phyloP scores from a whole-genome alignment of 257 asterid species.

The Scutellaria galericulata region DNA sequence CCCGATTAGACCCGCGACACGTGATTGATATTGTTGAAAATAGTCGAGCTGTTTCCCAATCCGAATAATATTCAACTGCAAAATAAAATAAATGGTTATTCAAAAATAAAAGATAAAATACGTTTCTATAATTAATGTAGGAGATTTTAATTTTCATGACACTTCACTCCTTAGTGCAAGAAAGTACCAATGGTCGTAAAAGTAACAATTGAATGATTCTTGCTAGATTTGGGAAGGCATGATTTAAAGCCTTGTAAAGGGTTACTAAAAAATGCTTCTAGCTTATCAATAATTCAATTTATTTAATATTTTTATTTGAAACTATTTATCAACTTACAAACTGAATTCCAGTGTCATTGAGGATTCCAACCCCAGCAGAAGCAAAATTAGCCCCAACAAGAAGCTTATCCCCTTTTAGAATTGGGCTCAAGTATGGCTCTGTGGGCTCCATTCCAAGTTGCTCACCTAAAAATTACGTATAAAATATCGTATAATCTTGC shows the following conservation, averaged over 20 bases:
- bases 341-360: conserved; percentile 90
- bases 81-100: background rate
- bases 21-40: conserved; percentile 69
- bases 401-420: conserved; percentile 52
- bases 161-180: background rate
- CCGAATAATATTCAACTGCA: conserved; percentile 75
- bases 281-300: background rate
- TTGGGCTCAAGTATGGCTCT: conserved; percentile 74
- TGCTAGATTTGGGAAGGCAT: conserved; percentile 27
- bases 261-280: conserved; percentile 6
- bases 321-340: conserved; percentile 59
- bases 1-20: conserved; percentile 61
- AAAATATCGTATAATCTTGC: too few relatives aligned
- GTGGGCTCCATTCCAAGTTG: conserved; percentile 65
- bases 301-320: background rate
- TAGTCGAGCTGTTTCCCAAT: conserved; percentile 64
- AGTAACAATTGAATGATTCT: conserved; percentile 17
- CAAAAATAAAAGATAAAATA: too few relatives aligned
- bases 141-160: background rate
- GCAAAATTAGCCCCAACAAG: conserved; percentile 94
- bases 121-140: background rate
- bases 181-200: background rate
- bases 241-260: conserved; percentile 8
- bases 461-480: conserved; percentile 50
- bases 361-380: conserved; percentile 93